Percentiles rank a stretch among this genome's conserved stretches.
Evolutionary conservation across 2,329 filamentous ascomycete species (phyloP).

Genomic region (Fusarium pininemorale): DNA sequence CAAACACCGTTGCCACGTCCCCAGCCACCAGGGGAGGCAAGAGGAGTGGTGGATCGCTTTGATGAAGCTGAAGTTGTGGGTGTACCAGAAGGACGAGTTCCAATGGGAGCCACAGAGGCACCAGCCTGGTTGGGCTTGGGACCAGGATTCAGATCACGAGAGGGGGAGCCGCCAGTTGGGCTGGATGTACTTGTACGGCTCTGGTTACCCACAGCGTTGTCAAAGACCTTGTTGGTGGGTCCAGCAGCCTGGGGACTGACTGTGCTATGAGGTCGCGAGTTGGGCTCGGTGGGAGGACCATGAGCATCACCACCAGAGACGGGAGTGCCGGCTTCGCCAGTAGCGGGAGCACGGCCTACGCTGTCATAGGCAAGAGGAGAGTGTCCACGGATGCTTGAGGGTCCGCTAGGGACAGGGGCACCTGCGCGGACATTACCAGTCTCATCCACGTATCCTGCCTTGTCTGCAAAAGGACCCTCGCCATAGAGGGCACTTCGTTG

Average conservation of each 20-base stretch:
- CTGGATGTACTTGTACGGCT: slow-evolving; percentile 88
- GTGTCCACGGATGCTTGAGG: slow-evolving; percentile 73
- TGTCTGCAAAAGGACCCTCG: slow-evolving; percentile 75
- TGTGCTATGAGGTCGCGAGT: slow-evolving; percentile 82
- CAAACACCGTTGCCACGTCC: slow-evolving; percentile 83
- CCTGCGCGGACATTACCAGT: slow-evolving; percentile 69
- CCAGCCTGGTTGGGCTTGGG: slow-evolving; percentile 64
- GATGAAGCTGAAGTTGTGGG: slow-evolving; percentile 59
- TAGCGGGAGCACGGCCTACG: slow-evolving; percentile 53
- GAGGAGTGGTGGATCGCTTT: slow-evolving; percentile 88
- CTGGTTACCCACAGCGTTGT: slow-evolving; percentile 64
- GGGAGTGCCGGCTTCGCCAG: slow-evolving; percentile 51
- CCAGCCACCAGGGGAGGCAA: slow-evolving; percentile 90
- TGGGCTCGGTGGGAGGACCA: slow-evolving; percentile 60
- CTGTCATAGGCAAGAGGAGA: slow-evolving; percentile 83
- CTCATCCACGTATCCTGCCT: slow-evolving; percentile 74
- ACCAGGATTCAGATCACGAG: slow-evolving; percentile 67
- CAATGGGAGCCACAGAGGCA: slow-evolving; percentile 86
- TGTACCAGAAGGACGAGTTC: slow-evolving; percentile 79
- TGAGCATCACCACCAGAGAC: slow-evolving; percentile 52
- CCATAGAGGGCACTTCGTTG: slow-evolving; percentile 96
- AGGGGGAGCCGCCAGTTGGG: slow-evolving; percentile 79
- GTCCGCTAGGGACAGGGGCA: slow-evolving; percentile 71
- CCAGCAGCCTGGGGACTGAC: slow-evolving; percentile 78
- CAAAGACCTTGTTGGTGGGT: slow-evolving; percentile 67